Evolutionary conservation across 345 rosid genomes (phyloP).

Genomic region (Passiflora organensis): DNA sequence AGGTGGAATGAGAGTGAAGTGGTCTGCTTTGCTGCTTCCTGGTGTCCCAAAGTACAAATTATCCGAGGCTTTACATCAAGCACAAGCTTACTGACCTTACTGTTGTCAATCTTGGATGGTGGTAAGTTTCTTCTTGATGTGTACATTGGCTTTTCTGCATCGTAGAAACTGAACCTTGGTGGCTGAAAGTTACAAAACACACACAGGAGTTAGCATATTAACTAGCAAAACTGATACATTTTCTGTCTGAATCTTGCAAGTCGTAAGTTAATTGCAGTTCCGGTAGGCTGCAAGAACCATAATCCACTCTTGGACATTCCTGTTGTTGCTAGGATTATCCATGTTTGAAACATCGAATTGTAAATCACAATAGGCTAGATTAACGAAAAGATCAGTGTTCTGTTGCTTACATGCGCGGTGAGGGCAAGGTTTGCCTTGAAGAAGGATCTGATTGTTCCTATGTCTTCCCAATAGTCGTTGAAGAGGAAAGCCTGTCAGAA

Average conservation of each 20-base stretch:
- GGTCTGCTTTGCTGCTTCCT: background rate
- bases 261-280: too few species aligned
- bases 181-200: conserved; percentile 47
- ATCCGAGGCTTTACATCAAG: too few species aligned
- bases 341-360: background rate
- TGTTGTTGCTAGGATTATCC: too few species aligned
- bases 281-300: too few species aligned
- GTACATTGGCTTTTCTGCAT: conserved; percentile 81
- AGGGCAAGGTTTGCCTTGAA: conserved; percentile 92
- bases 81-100: conserved; percentile 46
- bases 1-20: too few species aligned
- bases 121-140: conserved; percentile 95
- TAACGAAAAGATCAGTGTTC: background rate
- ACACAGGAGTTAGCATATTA: background rate
- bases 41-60: too few species aligned
- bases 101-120: conserved; percentile 64
- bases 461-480: conserved; percentile 97
- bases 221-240: background rate
- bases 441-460: conserved; percentile 95
- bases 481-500: conserved; percentile 80
- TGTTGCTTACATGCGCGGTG: conserved; percentile 70
- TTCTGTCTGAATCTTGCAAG: background rate
- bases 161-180: conserved; percentile 85
- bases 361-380: background rate
- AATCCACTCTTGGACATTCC: too few species aligned